Evolutionary conservation across 2,329 filamentous ascomycete species (phyloP).

Genomic region (Ophiostoma sp.): DNA sequence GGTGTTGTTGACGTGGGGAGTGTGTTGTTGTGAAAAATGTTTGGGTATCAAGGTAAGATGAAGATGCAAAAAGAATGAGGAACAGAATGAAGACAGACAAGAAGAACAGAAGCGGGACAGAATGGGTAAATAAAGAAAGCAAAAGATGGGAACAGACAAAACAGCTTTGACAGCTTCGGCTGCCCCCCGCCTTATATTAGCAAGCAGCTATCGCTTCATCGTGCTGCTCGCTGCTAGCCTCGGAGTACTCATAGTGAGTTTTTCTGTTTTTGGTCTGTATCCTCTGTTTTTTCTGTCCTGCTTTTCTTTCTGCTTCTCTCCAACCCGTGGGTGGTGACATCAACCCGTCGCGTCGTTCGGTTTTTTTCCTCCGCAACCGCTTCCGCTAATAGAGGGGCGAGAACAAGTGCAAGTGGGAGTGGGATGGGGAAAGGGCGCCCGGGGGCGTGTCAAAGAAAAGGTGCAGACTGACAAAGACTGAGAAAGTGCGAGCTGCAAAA

Average conservation of each 20-base stretch:
- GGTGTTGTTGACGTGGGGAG: background rate
- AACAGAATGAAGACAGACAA: background rate
- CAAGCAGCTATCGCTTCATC: background rate
- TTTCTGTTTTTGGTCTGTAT: background rate
- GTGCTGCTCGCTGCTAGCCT: too few relatives aligned
- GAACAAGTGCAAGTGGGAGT: background rate
- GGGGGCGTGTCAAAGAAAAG: background rate
- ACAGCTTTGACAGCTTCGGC: background rate
- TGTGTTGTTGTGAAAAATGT: background rate
- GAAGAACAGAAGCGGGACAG: background rate
- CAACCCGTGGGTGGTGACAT: background rate
- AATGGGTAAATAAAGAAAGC: background rate
- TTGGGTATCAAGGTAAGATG: background rate
- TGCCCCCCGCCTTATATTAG: background rate
- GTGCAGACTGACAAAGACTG: background rate
- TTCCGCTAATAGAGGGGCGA: conserved; percentile 8
- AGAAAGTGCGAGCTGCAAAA: background rate
- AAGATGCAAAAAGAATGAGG: background rate
- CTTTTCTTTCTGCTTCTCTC: background rate
- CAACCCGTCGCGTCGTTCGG: background rate
- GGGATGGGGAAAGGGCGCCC: background rate
- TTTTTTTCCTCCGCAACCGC: conserved; percentile 10
- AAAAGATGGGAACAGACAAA: background rate
- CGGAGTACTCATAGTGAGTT: background rate
- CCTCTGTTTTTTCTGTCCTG: background rate